A percentile compares a stretch with the other conserved stretches of the same genome.
Evolutionary conservation across 140 eudicot species (phyloP).

Genomic region (Cichorium intybus): DNA sequence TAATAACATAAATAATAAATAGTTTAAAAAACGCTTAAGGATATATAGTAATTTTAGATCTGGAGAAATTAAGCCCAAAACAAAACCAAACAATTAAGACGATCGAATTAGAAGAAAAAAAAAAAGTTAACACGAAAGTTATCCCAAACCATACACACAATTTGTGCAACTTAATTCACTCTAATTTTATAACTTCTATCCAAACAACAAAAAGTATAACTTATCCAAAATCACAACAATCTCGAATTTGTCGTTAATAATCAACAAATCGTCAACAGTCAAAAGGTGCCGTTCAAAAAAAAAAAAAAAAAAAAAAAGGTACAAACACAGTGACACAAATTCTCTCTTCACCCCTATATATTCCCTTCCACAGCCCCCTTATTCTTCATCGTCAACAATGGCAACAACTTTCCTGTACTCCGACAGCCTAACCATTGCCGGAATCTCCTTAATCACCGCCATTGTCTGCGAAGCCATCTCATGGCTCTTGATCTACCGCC

Average conservation of each 20-base stretch:
- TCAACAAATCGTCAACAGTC: background rate
- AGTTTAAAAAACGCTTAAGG: too few species aligned
- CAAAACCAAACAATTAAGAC: too few species aligned
- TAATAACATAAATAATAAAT: too few species aligned
- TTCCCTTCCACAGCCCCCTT: background rate
- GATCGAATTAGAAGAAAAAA: too few species aligned
- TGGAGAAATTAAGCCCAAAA: too few species aligned
- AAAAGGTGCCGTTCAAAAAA: too few species aligned
- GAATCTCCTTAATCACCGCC: constrained; percentile 73
- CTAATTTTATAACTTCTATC: background rate
- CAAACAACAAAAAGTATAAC: background rate
- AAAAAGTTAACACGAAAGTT: too few species aligned
- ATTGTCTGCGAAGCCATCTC: constrained; percentile 86
- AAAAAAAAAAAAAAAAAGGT: too few species aligned
- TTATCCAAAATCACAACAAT: background rate
- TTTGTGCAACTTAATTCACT: too few species aligned
- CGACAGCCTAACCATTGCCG: constrained; percentile 72
- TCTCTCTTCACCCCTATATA: background rate
- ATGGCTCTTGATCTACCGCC: constrained; percentile 83
- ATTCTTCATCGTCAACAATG: constrained; percentile 19
- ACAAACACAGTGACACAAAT: background rate
- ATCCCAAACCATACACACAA: too few species aligned
- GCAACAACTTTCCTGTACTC: constrained; percentile 49
- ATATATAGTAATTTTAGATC: too few species aligned
- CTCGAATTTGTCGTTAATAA: background rate